Percentiles rank a stretch among this genome's conserved stretches.
Conservation (phyloP, 805 yeast species). For the Blastobotrys terrestris region DNA sequence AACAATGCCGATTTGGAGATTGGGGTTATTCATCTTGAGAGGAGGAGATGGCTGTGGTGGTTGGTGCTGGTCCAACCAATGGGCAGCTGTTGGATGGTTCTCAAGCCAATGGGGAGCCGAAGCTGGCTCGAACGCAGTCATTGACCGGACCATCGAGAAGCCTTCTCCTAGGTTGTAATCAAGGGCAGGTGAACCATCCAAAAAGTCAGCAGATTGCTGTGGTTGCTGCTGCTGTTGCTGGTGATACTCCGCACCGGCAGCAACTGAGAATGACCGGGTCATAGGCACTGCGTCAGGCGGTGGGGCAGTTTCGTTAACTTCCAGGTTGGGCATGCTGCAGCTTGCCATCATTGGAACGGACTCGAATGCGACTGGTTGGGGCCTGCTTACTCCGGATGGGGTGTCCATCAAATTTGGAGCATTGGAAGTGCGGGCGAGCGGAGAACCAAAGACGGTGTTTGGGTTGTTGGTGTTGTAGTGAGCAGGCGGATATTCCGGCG, state of each 20-base stretch:
- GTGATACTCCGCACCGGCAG: constrained; percentile 10
- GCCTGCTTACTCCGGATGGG: background rate
- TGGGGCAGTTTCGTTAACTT: background rate
- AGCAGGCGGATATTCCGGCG: constrained; percentile 1
- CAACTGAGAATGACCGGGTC: constrained; percentile 20
- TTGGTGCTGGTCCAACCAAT: background rate
- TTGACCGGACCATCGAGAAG: constrained; percentile 20
- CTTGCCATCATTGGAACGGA: background rate
- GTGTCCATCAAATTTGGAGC: background rate
- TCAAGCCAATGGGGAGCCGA: constrained; percentile 1
- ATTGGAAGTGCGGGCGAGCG: background rate
- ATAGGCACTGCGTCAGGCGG: constrained; percentile 7
- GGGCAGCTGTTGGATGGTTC: background rate
- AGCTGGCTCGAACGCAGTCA: constrained; percentile 20
- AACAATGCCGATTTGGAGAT: background rate
- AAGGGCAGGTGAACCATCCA: constrained; percentile 2
- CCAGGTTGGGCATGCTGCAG: background rate
- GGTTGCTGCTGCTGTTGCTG: constrained; percentile 3
- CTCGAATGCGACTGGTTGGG: background rate
- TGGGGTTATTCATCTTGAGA: background rate
- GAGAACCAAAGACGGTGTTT: constrained; percentile 1
- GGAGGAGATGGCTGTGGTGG: background rate
- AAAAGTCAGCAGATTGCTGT: background rate
- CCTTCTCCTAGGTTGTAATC: constrained; percentile 10
- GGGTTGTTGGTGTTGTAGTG: background rate